Evolutionary conservation across 306 rosid genomes (phyloP).

Genomic region (Erythrophleum fordii): DNA sequence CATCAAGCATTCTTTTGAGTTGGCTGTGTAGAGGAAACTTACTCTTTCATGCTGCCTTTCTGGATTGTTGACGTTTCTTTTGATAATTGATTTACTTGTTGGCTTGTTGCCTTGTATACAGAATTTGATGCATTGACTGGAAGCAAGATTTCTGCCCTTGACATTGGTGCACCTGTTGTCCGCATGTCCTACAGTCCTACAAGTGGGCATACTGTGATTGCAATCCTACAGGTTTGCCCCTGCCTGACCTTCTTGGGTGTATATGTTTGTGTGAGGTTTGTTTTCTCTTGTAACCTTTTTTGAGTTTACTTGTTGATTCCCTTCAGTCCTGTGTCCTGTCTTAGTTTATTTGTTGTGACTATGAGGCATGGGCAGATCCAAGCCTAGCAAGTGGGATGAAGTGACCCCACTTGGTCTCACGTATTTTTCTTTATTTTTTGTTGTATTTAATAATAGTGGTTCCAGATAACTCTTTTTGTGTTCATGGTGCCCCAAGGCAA

Average conservation of each 20-base stretch:
- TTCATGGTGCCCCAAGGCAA: not conserved
- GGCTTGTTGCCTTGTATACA: conserved; percentile 42
- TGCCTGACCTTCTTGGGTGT: conserved; percentile 23
- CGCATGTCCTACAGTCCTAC: conserved; percentile 95
- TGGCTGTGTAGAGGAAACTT: conserved; percentile 22
- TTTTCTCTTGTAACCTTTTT: conserved; percentile 12
- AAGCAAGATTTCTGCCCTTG: conserved; percentile 85
- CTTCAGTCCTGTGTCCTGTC: not conserved
- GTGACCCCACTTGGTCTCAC: not conserved
- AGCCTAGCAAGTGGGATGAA: conserved; percentile 11
- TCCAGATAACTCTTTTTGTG: not conserved
- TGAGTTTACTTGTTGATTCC: not conserved
- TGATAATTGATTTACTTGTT: conserved; percentile 30
- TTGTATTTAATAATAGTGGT: not conserved
- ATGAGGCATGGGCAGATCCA: conserved; percentile 17
- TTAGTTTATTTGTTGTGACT: conserved; percentile 28
- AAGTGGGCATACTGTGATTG: conserved; percentile 86
- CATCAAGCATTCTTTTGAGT: conserved; percentile 13
- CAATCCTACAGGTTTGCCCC: conserved; percentile 79
- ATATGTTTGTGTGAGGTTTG: not conserved
- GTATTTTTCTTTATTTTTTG: not conserved
- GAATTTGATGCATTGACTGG: conserved; percentile 97
- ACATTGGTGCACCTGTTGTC: conserved; percentile 89
- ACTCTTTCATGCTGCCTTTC: conserved; percentile 9
- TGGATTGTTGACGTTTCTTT: conserved; percentile 8